Evolutionary conservation across 2,329 filamentous ascomycete species (phyloP).

Genomic region (Stylonectria norvegica): DNA sequence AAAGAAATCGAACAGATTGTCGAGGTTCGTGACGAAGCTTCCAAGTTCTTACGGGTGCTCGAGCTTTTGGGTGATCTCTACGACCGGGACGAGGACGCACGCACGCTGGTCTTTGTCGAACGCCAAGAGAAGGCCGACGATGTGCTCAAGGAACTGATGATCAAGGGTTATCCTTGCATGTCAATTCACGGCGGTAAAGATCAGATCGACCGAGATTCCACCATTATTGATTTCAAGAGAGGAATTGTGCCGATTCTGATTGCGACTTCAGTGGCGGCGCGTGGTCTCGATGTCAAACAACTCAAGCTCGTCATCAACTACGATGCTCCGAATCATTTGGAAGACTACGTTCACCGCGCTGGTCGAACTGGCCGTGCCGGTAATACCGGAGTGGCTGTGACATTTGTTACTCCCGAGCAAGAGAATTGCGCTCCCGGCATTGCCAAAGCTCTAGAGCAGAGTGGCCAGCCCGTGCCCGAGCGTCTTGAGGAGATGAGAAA

Average conservation of each 20-base stretch:
- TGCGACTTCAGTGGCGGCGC: constrained; percentile 91
- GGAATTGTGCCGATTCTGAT: constrained; percentile 87
- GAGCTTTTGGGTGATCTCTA: constrained; percentile 86
- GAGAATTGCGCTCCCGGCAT: constrained; percentile 88
- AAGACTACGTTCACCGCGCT: constrained; percentile 94
- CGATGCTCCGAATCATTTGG: constrained; percentile 87
- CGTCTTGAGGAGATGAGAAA: constrained; percentile 62
- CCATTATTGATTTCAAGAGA: constrained; percentile 89
- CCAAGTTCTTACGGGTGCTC: constrained; percentile 80
- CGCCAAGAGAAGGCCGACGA: constrained; percentile 87
- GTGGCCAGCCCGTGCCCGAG: constrained; percentile 78
- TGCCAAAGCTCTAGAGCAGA: constrained; percentile 87
- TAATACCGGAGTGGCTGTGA: constrained; percentile 91
- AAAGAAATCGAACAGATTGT: constrained; percentile 93
- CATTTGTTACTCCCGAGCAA: constrained; percentile 87
- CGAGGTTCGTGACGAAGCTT: constrained; percentile 76
- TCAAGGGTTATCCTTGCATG: constrained; percentile 85
- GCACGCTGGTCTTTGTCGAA: constrained; percentile 87
- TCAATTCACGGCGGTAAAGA: constrained; percentile 94
- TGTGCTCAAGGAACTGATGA: constrained; percentile 71
- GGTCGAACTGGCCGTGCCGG: constrained; percentile 93
- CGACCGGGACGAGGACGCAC: constrained; percentile 81
- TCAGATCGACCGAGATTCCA: constrained; percentile 88
- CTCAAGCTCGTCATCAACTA: constrained; percentile 95
- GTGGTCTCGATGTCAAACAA: constrained; percentile 93